These are phyloP conservation scores for Chaetomium tenue DNA, from an alignment of 495 filamentous ascomycete genomes.

Conservation along the genomic window DNA sequence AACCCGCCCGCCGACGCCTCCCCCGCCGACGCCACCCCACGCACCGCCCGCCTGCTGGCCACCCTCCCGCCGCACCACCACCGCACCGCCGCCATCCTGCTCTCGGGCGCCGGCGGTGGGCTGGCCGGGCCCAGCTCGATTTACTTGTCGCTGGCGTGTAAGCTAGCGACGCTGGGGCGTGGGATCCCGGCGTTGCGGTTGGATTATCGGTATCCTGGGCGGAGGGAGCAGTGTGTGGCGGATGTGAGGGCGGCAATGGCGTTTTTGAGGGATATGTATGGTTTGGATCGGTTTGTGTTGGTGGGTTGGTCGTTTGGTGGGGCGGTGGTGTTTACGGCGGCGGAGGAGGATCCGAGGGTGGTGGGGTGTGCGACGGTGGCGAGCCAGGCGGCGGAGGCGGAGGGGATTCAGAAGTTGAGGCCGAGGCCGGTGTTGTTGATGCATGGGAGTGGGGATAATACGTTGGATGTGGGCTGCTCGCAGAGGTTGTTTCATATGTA, in stretches of 20 bases:
- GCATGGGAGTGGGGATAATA: slow-evolving; percentile 43
- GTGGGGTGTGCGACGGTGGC: slow-evolving; percentile 44
- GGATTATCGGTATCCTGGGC: slow-evolving; percentile 45
- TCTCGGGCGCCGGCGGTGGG: slow-evolving; percentile 49
- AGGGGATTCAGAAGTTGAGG: slow-evolving; percentile 31
- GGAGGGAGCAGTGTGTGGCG: slow-evolving; percentile 35
- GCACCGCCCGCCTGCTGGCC: neutral
- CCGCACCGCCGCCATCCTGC: slow-evolving; percentile 41
- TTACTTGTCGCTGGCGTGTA: slow-evolving; percentile 46
- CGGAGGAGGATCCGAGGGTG: slow-evolving; percentile 37
- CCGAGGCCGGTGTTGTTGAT: slow-evolving; percentile 41
- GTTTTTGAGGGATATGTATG: slow-evolving; percentile 38
- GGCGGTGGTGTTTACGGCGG: slow-evolving; percentile 42
- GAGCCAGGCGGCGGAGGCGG: slow-evolving; percentile 35
- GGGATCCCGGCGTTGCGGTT: slow-evolving; percentile 44
- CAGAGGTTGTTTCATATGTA: slow-evolving; percentile 42
- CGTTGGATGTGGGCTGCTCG: slow-evolving; percentile 35
- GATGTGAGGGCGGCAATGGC: slow-evolving; percentile 44
- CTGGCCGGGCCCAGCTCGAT: slow-evolving; percentile 44
- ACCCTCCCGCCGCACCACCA: slow-evolving; percentile 20
- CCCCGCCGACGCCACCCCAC: neutral
- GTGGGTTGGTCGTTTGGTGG: slow-evolving; percentile 51
- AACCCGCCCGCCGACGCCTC: neutral
- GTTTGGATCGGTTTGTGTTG: slow-evolving; percentile 40
- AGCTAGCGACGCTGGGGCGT: slow-evolving; percentile 40